Base-by-base conservation (phyloP, 2,329 filamentous ascomycete genomes). In the Macroventuria anomochaeta region DNA sequence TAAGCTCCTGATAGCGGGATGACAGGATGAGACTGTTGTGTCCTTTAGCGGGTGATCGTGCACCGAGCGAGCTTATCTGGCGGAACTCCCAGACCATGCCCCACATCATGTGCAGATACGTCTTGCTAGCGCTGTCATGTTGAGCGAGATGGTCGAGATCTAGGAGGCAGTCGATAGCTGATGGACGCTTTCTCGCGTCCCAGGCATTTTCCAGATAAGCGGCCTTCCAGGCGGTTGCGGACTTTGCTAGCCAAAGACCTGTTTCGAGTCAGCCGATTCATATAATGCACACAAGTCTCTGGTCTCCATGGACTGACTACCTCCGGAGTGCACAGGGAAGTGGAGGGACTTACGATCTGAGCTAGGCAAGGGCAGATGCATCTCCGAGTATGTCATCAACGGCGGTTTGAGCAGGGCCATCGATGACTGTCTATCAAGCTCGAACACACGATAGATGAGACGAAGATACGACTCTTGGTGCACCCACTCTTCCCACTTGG, bases 51-150 rank as follows among this genome's bases (percentile, higher is more conserved):
- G 47, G 34, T 17, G 79, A 77, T 41, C 83, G 81, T 3, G 46
- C 79, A 77, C 43, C 81, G 80, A 48, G 79, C 73, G 80, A 77
- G 57, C 80, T 80, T 38, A 87, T 80, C 62, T 87, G 84, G 17
- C 85, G 81, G 59, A 86, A 88, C 61, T 90, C 87, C 69, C 85
- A 82, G 12, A 90, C 82, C 61, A 88, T 75, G 1, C 84, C 80
- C 82, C 86, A 89, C 48, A 88, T 83, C 8, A 82, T 85, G 61
- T 89, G 82, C 1, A 90, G 76, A 43, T 86, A 84, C n/a, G 86
- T 81, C 6, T 81, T 82, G 7, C 82, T 80, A 1, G 85, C 64
- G 20, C 43, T 53, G 4, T 64, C 61, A 28, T 71, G 57, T 5
- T 58, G 53, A 7, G 50, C 50, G 0, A 70, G 62, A 34, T 63